Evolutionary conservation across 108 stramenopile species (phyloP).

Genomic region (Aurantiochytrium sp.): DNA sequence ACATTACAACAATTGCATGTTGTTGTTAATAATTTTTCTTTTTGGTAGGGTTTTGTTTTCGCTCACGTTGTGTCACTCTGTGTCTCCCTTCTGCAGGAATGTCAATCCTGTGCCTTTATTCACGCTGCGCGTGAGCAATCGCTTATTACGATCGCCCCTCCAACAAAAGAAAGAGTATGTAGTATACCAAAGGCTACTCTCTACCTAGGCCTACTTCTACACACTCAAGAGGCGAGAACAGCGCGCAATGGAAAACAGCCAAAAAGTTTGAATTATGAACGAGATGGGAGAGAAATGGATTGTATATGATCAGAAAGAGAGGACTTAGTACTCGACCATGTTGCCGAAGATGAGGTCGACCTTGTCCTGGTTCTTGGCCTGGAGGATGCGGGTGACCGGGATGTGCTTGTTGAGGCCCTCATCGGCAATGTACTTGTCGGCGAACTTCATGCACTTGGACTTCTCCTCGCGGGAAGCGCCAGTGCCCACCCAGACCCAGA

Average conservation of each 20-base stretch:
- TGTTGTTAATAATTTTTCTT: too few species aligned
- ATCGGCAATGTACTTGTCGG: slow-evolving; percentile 17
- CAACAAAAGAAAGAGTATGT: too few species aligned
- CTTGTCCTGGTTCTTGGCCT: slow-evolving; percentile 19
- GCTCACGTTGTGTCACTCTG: too few species aligned
- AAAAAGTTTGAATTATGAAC: background rate
- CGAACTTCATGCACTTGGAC: background rate
- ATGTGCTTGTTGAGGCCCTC: slow-evolving; percentile 20
- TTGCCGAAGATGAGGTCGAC: slow-evolving; percentile 13
- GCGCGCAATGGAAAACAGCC: background rate
- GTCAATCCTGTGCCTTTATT: too few species aligned
- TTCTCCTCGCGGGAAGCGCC: slow-evolving; percentile 4
- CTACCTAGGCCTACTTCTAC: too few species aligned
- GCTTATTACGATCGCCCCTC: too few species aligned
- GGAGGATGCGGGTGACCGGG: slow-evolving; percentile 14
- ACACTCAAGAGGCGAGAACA: background rate
- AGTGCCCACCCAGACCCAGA: slow-evolving; percentile 67
- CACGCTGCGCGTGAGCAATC: too few species aligned
- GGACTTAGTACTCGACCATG: slow-evolving; percentile 18
- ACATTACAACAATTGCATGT: too few species aligned
- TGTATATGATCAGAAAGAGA: background rate
- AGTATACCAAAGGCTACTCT: too few species aligned
- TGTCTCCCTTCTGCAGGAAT: too few species aligned
- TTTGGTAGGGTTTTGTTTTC: too few species aligned
- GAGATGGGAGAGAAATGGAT: background rate